Conservation (phyloP, 305 asterid genomes). For the Fraxinus floribunda region DNA sequence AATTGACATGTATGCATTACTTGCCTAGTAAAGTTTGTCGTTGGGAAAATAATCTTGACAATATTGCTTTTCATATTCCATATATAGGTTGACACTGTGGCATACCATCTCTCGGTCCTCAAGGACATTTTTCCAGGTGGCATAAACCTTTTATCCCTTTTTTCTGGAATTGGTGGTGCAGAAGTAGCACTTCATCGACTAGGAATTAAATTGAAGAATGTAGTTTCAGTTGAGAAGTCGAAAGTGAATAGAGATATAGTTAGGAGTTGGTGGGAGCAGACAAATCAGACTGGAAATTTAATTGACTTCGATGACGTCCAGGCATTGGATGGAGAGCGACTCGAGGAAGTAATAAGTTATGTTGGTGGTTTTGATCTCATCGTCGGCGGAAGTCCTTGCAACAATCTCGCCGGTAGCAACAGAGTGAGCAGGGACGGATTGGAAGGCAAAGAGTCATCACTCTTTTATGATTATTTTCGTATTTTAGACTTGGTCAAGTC, state of each 20-base stretch:
- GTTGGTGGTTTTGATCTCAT: conserved; percentile 55
- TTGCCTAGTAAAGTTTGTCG: neutral
- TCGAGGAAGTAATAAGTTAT: conserved; percentile 31
- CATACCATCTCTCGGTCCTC: conserved; percentile 65
- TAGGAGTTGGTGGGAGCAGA: conserved; percentile 76
- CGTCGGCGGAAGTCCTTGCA: conserved; percentile 71
- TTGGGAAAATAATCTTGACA: neutral
- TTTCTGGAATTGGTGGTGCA: conserved; percentile 83
- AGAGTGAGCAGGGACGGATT: conserved; percentile 68
- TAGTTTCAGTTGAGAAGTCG: conserved; percentile 60
- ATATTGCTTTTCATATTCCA: neutral
- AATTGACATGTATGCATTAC: neutral
- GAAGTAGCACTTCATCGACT: conserved; percentile 75
- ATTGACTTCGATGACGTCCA: conserved; percentile 53
- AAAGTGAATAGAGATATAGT: conserved; percentile 58
- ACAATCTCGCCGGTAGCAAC: conserved; percentile 62
- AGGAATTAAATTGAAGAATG: conserved; percentile 51
- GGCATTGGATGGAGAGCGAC: conserved; percentile 25
- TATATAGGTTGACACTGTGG: conserved; percentile 69
- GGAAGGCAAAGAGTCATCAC: conserved; percentile 55
- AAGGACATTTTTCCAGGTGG: conserved; percentile 58
- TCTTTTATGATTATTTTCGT: conserved; percentile 53
- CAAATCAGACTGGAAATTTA: conserved; percentile 46
- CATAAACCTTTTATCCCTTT: conserved; percentile 56
- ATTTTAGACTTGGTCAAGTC: conserved; percentile 45